Evolutionary conservation across 768 basidiomycete species (phyloP), one percentile per base, ranked within the genome.

Genomic region (Vararia minispora): DNA sequence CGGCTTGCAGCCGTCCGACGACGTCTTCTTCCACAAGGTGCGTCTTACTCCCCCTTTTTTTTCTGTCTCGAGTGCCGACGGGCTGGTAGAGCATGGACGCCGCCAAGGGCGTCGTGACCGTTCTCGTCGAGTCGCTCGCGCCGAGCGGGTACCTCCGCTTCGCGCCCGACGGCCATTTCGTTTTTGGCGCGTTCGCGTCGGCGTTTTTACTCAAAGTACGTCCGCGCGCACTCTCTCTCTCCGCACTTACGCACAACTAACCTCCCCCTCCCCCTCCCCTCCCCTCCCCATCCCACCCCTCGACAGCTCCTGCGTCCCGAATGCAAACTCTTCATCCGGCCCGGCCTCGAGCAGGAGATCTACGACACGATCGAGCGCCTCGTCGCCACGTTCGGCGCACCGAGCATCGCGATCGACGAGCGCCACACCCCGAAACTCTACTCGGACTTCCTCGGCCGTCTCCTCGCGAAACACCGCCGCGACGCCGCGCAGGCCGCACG

Each of bases 401-500:
- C 79, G 5, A 75, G 79, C 39, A 72, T 89, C 13, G 77, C 78
- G 14, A 69, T 89, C 42, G 87, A 90, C 57, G 79, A 83, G 20
- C 76, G 76, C 13, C 85, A 89, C 51, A 82, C 80, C 0, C 86
- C 85, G 1, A 80, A 76, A 53, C 62, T 88, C 5, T 88, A 86
- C 55, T 74, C 86, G 0, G 76, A 74, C 33, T 89, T 89, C 69
- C 65, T 90, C 32, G 71, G 72, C 30, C 74, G 76, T 25, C 66
- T 89, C 4, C 66, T 89, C 6, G 71, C 71, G 12, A 70, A 69
- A n/a, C 73, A 46, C 37, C 42, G 39, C 12, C 44, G 59, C 18
- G 52, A 47, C 14, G 48, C 52, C 37, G 18, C 36, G 4, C 28
- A 38, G 21, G 30, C 5, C n/a, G 42, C 41, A n/a, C 42, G 40